Evolutionary conservation across 2,329 filamentous ascomycete genomes (phyloP).

Genomic region (Cercospora beticola): DNA sequence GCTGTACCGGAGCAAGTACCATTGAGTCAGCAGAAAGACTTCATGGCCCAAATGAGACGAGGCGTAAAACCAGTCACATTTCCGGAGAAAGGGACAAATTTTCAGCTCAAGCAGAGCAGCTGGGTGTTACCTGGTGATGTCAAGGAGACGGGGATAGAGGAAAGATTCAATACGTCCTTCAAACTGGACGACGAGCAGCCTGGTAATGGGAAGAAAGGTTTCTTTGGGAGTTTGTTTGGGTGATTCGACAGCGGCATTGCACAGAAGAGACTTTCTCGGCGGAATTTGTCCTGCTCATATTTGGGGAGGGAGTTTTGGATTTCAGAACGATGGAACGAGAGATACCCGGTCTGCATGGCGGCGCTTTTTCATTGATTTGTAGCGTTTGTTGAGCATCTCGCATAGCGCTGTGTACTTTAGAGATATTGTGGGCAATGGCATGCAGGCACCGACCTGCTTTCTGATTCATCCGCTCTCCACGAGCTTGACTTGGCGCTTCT

Average conservation of each 20-base stretch:
- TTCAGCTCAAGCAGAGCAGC: constrained; percentile 25
- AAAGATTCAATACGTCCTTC: constrained; percentile 24
- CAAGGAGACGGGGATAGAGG: constrained; percentile 27
- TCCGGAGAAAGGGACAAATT: constrained; percentile 23
- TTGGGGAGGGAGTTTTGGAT: neutral
- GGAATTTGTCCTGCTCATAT: neutral
- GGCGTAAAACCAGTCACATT: constrained; percentile 29
- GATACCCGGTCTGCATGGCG: neutral
- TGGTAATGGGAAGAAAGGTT: constrained; percentile 6
- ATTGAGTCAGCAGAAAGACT: constrained; percentile 50
- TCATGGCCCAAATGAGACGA: constrained; percentile 48
- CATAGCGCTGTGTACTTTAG: neutral
- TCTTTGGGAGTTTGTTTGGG: constrained; percentile 10
- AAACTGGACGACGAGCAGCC: constrained; percentile 18
- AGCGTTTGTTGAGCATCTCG: neutral
- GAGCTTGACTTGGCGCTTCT: neutral
- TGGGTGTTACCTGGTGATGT: constrained; percentile 25
- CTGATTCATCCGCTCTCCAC: neutral
- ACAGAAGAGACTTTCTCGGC: neutral
- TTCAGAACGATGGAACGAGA: neutral
- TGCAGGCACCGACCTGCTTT: neutral
- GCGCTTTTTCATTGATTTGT: neutral
- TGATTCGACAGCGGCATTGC: neutral
- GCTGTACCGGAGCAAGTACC: constrained; percentile 40
- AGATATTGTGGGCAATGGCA: neutral